These are phyloP conservation scores for Stylonectria norvegica DNA, from an alignment of 2,329 filamentous ascomycete genomes.

Conservation along the genomic window DNA sequence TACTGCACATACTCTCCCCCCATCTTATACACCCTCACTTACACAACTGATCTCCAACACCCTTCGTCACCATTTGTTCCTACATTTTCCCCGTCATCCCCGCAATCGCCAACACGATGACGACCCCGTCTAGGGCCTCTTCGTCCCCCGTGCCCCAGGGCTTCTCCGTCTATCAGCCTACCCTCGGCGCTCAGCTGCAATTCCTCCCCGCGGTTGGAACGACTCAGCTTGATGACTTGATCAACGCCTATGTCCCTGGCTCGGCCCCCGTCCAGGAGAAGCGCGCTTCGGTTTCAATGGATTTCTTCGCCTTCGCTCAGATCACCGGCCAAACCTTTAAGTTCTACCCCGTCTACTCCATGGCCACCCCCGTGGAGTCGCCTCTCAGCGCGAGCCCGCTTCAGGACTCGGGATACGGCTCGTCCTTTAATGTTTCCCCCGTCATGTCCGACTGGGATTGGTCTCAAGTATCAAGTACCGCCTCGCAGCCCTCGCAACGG, in stretches of 20 bases:
- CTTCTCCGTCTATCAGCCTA: constrained; percentile 59
- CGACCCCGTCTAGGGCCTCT: constrained; percentile 16
- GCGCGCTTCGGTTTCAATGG: constrained; percentile 54
- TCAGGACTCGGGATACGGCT: constrained; percentile 45
- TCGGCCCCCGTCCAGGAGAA: constrained; percentile 54
- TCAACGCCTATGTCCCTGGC: constrained; percentile 56
- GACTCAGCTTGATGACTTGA: constrained; percentile 57
- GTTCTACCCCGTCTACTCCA: constrained; percentile 53
- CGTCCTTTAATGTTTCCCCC: constrained; percentile 49
- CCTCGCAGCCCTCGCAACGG: constrained; percentile 25
- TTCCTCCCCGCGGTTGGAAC: constrained; percentile 64
- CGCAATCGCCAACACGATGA: constrained; percentile 22
- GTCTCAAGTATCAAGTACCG: constrained; percentile 31
- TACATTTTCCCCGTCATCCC: neutral
- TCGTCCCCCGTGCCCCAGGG: constrained; percentile 38
- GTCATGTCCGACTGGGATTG: constrained; percentile 48
- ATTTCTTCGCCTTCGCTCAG: constrained; percentile 55
- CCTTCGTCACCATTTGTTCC: neutral
- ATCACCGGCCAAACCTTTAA: constrained; percentile 57
- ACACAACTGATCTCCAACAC: too few relatives aligned
- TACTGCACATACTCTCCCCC: too few relatives aligned
- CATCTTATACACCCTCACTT: too few relatives aligned
- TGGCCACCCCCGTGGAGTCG: constrained; percentile 37
- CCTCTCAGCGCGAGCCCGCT: constrained; percentile 41
- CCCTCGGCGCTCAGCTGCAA: constrained; percentile 55